Evolutionary conservation across 2,329 filamentous ascomycete genomes (phyloP), one percentile per base, ranked within the genome.

Genomic region (Neonectria faginata): DNA sequence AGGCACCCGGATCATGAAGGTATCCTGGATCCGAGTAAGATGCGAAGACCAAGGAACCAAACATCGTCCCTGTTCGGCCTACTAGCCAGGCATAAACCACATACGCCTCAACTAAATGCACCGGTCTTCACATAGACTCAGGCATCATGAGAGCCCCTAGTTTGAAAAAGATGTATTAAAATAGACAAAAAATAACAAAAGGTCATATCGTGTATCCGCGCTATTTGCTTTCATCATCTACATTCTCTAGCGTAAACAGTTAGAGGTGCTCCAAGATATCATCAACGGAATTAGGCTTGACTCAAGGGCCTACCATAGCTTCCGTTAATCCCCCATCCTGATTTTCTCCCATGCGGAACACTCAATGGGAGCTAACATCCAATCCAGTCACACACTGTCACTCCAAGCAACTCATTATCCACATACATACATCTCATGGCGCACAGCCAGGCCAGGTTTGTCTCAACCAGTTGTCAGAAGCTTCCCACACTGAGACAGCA

Each of bases 141-240:
- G 11, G 36, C 10, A 60, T 60, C 27, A 45, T 16, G 14, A 41
- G n/a, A 45, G n/a, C 20, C 25, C 20, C 20, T 50, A n/a, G 10
- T 44, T 50, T 41, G 39, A 33, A 62, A 41, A n/a, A 58, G 25
- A 54, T 25, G n/a, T 29, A 53, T 18, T 51, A 12, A 62, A 27
- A 11, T 31, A 11, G 39, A n/a, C 39, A 36, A 50, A 48, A 42
- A 57, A 11, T 11, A 31, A n/a, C 39, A 45, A 60, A 45, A 60
- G 52, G 12, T 39, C 41, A 47, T 29, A 11, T 22, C n/a, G 6
- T 25, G 45, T 29, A 39, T 41, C 56, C 14, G 36, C 56, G 33
- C 45, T 45, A 11, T 39, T 29, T 51, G 54, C 45, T 42, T 25
- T 36, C 36, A 39, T 42, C 36, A 20, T 51, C 45, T 25, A 33